Evolutionary conservation across 805 yeast genomes (phyloP).

Genomic region (Candida sonorensis): DNA sequence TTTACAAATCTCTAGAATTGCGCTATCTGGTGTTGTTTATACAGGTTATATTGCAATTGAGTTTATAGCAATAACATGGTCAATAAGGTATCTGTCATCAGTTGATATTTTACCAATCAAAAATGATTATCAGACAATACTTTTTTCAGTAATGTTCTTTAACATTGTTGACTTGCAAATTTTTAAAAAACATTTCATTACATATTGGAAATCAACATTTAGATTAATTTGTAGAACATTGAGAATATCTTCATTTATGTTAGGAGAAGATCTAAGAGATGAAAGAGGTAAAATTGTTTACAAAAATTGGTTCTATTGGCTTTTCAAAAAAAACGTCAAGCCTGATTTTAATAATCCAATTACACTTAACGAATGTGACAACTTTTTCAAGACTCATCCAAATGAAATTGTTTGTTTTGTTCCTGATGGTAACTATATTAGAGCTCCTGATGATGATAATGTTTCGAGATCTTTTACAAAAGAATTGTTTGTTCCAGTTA

Average conservation of each 20-base stretch:
- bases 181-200: too few relatives aligned
- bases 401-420: constrained; percentile 51
- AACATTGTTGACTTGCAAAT: too few relatives aligned
- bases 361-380: constrained; percentile 36
- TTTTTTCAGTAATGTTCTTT: too few relatives aligned
- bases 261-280: constrained; percentile 51
- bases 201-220: constrained; percentile 54
- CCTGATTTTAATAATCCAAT: constrained; percentile 54
- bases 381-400: constrained; percentile 36
- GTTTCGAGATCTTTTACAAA: constrained; percentile 59
- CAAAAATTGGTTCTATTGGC: constrained; percentile 38
- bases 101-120: constrained; percentile 21
- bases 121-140: too few relatives aligned
- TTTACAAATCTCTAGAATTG: constrained; percentile 67
- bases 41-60: constrained; percentile 67
- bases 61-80: constrained; percentile 58
- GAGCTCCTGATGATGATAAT: constrained; percentile 84
- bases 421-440: constrained; percentile 73
- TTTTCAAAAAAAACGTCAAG: constrained; percentile 1
- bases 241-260: constrained; percentile 76
- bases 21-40: constrained; percentile 68
- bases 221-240: constrained; percentile 45
- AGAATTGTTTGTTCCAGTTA: constrained; percentile 73
- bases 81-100: constrained; percentile 32
- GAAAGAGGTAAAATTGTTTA: constrained; percentile 69